These are phyloP conservation scores for Raffaelea arxii DNA, from an alignment of 2,329 filamentous ascomycete species.

Conservation along the genomic window DNA sequence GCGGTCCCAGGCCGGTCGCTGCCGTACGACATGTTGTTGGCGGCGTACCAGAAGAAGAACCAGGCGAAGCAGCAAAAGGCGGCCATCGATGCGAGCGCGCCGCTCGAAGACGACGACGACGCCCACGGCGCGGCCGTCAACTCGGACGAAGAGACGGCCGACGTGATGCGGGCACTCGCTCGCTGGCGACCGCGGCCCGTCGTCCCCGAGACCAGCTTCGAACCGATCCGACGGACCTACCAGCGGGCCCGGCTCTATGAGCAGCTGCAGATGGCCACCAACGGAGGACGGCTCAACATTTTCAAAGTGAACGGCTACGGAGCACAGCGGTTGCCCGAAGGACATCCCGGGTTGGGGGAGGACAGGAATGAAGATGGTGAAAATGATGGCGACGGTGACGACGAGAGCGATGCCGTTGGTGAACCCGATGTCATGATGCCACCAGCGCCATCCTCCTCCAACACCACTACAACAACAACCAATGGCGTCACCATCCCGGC, in stretches of 20 bases:
- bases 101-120: constrained; percentile 77
- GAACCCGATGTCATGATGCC: constrained; percentile 37
- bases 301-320: constrained; percentile 51
- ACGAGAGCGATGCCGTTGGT: constrained; percentile 51
- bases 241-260: constrained; percentile 54
- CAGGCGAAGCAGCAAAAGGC: constrained; percentile 96
- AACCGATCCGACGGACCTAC: constrained; percentile 54
- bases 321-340: constrained; percentile 42
- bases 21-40: constrained; percentile 86
- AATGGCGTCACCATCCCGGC: not conserved
- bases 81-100: constrained; percentile 87
- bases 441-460: constrained; percentile 3
- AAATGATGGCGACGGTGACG: constrained; percentile 39
- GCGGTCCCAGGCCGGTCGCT: constrained; percentile 77
- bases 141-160: constrained; percentile 86
- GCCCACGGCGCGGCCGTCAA: constrained; percentile 74
- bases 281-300: constrained; percentile 55
- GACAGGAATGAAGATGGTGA: constrained; percentile 50
- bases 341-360: constrained; percentile 35
- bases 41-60: constrained; percentile 93
- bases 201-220: constrained; percentile 53
- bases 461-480: not conserved
- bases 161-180: constrained; percentile 73
- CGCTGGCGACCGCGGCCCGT: constrained; percentile 72
- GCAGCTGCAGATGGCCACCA: constrained; percentile 56